Conservation (phyloP, 1,139 yeast species). For the Suhomyces chickasaworum region DNA sequence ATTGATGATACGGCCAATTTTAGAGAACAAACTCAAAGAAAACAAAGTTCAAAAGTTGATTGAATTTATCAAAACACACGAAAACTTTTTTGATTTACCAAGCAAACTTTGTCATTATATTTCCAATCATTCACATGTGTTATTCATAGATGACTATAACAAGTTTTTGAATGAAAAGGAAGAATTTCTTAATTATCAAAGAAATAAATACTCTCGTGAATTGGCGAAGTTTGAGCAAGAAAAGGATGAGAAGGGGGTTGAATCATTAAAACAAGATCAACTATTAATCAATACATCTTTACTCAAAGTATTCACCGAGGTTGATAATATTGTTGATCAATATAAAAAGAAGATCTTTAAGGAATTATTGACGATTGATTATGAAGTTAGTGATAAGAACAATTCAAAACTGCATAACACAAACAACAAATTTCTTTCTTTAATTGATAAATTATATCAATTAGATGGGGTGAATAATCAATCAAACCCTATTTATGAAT, state of each 20-base stretch:
- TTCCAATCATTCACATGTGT: slow-evolving; percentile 64
- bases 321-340: slow-evolving; percentile 61
- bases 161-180: slow-evolving; percentile 46
- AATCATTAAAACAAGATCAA: slow-evolving; percentile 27
- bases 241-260: slow-evolving; percentile 20
- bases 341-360: slow-evolving; percentile 68
- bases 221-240: slow-evolving; percentile 18
- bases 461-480: slow-evolving; percentile 44
- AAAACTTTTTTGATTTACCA: slow-evolving; percentile 73
- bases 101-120: slow-evolving; percentile 55
- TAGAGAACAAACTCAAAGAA: slow-evolving; percentile 64
- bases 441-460: slow-evolving; percentile 55
- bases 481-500: slow-evolving; percentile 66
- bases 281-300: slow-evolving; percentile 32
- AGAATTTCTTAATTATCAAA: slow-evolving; percentile 20
- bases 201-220: slow-evolving; percentile 20
- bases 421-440: slow-evolving; percentile 46
- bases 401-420: not conserved
- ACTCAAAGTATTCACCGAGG: slow-evolving; percentile 63
- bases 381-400: slow-evolving; percentile 26
- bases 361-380: slow-evolving; percentile 49
- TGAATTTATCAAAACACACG: slow-evolving; percentile 62
- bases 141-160: slow-evolving; percentile 68
- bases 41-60: slow-evolving; percentile 60
- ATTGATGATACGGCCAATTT: slow-evolving; percentile 72